Base-by-base conservation (phyloP, 1,284 basidiomycete genomes). In the Taiwanofungus camphoratus region DNA sequence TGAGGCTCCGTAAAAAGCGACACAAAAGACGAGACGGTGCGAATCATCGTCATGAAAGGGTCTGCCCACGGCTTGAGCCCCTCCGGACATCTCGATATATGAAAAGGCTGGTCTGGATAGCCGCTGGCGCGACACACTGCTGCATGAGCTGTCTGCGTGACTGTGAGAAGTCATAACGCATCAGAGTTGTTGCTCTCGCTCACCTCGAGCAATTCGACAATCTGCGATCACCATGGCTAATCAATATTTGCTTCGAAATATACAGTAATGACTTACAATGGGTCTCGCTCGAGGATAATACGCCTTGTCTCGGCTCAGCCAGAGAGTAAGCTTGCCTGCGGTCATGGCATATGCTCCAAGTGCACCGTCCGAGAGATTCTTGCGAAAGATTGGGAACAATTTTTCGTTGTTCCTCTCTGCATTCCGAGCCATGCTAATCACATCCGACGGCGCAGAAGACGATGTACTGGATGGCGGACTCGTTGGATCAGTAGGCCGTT, bases 201-300 rank as follows among this genome's bases (percentile, higher is more conserved):
- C 35, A 57, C 55, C 50, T 57, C 55, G 4, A 55, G 21, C n/a
- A 57, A 22, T 3, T 48, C 30, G 5, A 56, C 34, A 27, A 56
- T 56, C 54, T 56, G 20, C n/a, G n/a, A n/a, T n/a, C n/a, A n/a
- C n/a, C 23, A 22, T 30, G 29, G 23, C 15, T 11, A 22, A 8
- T 9, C 19, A 6, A 37, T 13, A n/a, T 12, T 2, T 16, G 23
- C 1, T 39, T 5, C 18, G 13, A 35, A 5, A 35, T 9, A 3
- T 19, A 27, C 4, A 2, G 18, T 19, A 19, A n/a, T 7, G 32
- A 45, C 53, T 44, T 34, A 57, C 55, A 22, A 31, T 42, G 3
- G 53, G 53, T 19, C 53, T 41, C 19, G 55, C 55, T 11, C 37
- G 49, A 6, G 48, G 32, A 26, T 57, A 57, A 15, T 57, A 57